Base-by-base conservation (phyloP, 2,329 filamentous ascomycete species). In the Fusarium nodosum region DNA sequence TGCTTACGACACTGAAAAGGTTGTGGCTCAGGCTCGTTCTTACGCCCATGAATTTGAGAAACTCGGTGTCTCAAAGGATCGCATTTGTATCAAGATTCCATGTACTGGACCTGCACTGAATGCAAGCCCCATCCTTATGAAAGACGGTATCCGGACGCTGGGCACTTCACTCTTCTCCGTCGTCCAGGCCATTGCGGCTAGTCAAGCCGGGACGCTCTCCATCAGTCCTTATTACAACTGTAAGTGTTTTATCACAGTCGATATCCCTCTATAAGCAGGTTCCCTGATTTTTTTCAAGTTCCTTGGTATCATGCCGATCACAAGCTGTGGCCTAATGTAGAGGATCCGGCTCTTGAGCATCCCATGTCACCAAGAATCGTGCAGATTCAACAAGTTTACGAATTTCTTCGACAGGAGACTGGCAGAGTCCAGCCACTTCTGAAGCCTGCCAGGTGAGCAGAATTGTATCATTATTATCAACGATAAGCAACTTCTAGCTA, bases 101-200 rank as follows among this genome's bases (percentile, higher is more conserved):
- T 48, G 26, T 1, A 57, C 51, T 16, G 50, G 44, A 7, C 50
- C 59, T 34, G 50, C 50, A 30, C 24, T 64, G 6, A 64, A 64
- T n/a, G 59, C 59, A 8, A 50, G 44, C 20, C 36, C 59, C 1
- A 41, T 57, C 13, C 33, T 64, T 34, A 33, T 57, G 6, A 26
- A 22, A 26, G 50, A 57, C 22, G 44, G 59, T 8, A 64, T 64
- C 2, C 38, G 31, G 1, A 57, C 59, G 6, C 26, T 64, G 13
- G 60, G 60, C 3, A 64, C 59, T 12, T 64, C 51, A 5, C 26
- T 63, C 5, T 57, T 64, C 18, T 63, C 48, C 18, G 59, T 64
- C 2, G 9, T 36, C 6, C 51, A 64, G 1, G 59, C 60, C 0
- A 45, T 57, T 0, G 59, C 60, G 4, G 51, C 44, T 3, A 57